Percentiles rank a stretch among this genome's conserved stretches.
phyloP scores from a whole-genome alignment of 805 yeast species.

The Ogataea minuta region DNA sequence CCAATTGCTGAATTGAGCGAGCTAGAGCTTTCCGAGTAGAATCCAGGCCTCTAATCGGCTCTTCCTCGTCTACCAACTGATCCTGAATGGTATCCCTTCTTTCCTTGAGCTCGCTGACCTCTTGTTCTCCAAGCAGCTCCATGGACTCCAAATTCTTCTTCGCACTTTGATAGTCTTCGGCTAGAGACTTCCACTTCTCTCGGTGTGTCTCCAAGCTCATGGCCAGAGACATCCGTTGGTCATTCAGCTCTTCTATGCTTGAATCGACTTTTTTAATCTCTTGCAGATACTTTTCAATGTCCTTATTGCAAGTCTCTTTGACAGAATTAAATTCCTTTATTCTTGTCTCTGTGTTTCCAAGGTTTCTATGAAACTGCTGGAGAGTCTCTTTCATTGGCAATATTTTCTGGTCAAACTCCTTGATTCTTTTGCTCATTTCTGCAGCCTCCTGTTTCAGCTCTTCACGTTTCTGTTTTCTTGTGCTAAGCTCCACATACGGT shows the following conservation, averaged over 20 bases:
- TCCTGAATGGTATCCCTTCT: conserved; percentile 29
- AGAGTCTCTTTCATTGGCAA: conserved; percentile 23
- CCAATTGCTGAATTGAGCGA: conserved; percentile 18
- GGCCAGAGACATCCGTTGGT: conserved; percentile 34
- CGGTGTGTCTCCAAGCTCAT: conserved; percentile 38
- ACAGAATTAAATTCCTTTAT: conserved; percentile 7
- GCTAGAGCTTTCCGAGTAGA: conserved; percentile 15
- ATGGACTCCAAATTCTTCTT: conserved; percentile 14
- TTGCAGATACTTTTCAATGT: conserved; percentile 1
- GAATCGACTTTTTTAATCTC: conserved; percentile 21
- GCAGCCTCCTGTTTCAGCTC: conserved; percentile 27
- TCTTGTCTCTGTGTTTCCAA: conserved; percentile 20
- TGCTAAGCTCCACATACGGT: conserved; percentile 36
- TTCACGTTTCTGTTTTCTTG: conserved; percentile 37
- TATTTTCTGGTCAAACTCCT: conserved; percentile 24
- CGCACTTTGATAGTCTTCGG: conserved; percentile 16
- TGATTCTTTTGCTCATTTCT: conserved; percentile 21
- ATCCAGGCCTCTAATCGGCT: conserved; percentile 17
- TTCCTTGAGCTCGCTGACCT: conserved; percentile 22
- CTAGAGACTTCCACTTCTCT: conserved; percentile 30
- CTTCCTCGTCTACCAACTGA: conserved; percentile 19
- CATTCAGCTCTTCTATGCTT: conserved; percentile 33
- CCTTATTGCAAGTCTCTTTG: conserved; percentile 12
- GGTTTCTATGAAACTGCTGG: conserved; percentile 15
- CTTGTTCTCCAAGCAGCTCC: conserved; percentile 18